Conservation (phyloP, 805 yeast species). For the Wickerhamiella alocasiicola region DNA sequence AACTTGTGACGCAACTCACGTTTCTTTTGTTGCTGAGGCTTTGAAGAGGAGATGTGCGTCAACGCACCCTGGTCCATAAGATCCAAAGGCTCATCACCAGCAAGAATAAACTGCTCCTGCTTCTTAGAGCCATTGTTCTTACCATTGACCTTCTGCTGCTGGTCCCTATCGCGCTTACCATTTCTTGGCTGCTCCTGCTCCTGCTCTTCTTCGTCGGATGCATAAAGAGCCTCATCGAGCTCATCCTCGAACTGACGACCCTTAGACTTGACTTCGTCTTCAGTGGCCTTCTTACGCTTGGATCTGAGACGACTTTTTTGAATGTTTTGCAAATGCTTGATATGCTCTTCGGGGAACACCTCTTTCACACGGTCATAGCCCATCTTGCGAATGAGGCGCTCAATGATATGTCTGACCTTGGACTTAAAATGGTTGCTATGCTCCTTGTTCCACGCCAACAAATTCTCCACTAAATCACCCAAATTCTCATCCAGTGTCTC, state of each 20-base stretch:
- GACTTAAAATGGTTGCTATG: conserved; percentile 91
- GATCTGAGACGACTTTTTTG: conserved; percentile 77
- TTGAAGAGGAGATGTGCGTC: conserved; percentile 79
- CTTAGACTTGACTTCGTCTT: conserved; percentile 28
- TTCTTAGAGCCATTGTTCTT: conserved; percentile 19
- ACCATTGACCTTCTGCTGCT: background rate
- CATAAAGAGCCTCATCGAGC: conserved; percentile 84
- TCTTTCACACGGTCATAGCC: conserved; percentile 77
- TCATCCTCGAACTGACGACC: conserved; percentile 61
- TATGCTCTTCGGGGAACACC: conserved; percentile 83
- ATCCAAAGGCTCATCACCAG: conserved; percentile 70
- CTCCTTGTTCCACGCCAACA: conserved; percentile 89
- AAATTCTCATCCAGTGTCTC: conserved; percentile 59
- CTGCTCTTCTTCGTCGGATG: conserved; percentile 45
- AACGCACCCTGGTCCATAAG: conserved; percentile 73
- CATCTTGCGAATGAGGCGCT: conserved; percentile 77
- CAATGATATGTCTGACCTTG: conserved; percentile 85
- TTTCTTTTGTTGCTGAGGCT: conserved; percentile 47
- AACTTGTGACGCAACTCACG: conserved; percentile 25
- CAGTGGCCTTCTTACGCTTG: conserved; percentile 47
- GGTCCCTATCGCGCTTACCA: background rate
- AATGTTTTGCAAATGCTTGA: conserved; percentile 70
- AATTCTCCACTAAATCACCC: conserved; percentile 50
- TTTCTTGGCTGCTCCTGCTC: background rate
- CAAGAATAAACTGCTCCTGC: conserved; percentile 57